Conservation (phyloP, 2,329 filamentous ascomycete species). For the Xylariaceae sp. region DNA sequence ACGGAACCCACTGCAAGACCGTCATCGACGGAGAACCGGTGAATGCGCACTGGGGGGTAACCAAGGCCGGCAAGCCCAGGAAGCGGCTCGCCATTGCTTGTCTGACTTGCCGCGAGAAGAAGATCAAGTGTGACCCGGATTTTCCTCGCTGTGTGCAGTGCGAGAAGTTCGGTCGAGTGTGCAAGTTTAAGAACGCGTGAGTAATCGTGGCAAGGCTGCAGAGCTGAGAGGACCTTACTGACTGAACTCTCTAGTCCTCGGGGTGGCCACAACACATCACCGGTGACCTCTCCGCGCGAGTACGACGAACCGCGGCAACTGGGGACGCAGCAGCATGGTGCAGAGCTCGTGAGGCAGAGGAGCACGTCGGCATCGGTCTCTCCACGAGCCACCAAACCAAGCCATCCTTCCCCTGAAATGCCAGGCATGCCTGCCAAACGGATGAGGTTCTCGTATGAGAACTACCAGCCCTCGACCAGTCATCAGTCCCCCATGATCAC, state of each 20-base stretch:
- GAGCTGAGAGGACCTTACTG: conserved; percentile 9
- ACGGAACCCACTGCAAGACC: conserved; percentile 74
- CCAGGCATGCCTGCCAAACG: conserved; percentile 37
- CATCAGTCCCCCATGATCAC: conserved; percentile 21
- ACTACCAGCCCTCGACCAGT: conserved; percentile 29
- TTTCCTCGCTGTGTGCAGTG: conserved; percentile 84
- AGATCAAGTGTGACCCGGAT: conserved; percentile 93
- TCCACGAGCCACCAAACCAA: conserved; percentile 30
- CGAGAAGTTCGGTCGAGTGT: conserved; percentile 80
- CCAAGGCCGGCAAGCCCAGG: conserved; percentile 86
- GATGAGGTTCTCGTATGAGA: conserved; percentile 39
- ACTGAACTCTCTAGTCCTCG: conserved; percentile 36
- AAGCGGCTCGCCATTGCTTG: conserved; percentile 80
- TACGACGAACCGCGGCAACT: conserved; percentile 36
- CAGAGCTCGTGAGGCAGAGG: conserved; percentile 31
- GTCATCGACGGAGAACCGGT: conserved; percentile 79
- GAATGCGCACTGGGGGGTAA: conserved; percentile 88
- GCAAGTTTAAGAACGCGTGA: conserved; percentile 81
- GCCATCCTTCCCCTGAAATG: conserved; percentile 23
- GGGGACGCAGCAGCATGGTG: conserved; percentile 22
- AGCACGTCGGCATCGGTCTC: conserved; percentile 43
- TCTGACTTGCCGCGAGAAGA: conserved; percentile 89
- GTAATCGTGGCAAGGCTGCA: too few relatives aligned
- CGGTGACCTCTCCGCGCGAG: conserved; percentile 44
- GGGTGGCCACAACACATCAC: conserved; percentile 50